Evolutionary conservation across 2,329 filamentous ascomycete species (phyloP).

Genomic region (Colletotrichum sp.): DNA sequence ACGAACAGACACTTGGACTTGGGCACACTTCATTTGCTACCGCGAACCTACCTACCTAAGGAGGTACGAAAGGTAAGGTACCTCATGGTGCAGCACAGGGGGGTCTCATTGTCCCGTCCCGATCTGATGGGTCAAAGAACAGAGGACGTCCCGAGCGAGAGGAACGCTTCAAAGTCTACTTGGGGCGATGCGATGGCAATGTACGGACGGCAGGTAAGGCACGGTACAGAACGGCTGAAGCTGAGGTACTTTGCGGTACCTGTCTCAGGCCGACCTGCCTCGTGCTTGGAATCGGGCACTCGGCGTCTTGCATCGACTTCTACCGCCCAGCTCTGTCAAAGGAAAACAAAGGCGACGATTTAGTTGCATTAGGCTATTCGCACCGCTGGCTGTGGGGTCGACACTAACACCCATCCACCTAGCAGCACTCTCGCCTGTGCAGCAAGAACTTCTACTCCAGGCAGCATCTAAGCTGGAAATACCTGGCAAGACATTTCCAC

Average conservation of each 20-base stretch:
- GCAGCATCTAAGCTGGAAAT: not conserved
- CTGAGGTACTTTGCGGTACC: not conserved
- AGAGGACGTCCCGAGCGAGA: conserved; percentile 9
- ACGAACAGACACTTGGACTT: not conserved
- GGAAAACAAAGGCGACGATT: not conserved
- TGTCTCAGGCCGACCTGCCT: not conserved
- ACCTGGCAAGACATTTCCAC: not conserved
- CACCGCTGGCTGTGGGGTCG: not conserved
- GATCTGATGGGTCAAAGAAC: not conserved
- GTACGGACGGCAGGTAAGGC: not conserved
- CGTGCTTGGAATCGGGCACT: not conserved
- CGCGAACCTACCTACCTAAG: not conserved
- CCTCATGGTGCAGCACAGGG: not conserved
- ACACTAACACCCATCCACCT: not conserved
- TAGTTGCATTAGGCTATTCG: not conserved
- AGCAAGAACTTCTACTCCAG: not conserved
- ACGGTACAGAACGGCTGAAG: not conserved
- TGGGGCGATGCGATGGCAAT: not conserved
- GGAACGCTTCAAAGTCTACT: conserved; percentile 3
- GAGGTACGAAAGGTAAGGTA: not conserved
- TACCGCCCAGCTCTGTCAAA: not conserved
- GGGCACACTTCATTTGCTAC: not conserved
- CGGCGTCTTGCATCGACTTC: not conserved
- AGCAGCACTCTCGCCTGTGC: not conserved
- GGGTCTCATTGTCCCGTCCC: not conserved